Base-by-base conservation (phyloP, 2,329 filamentous ascomycete genomes). In the Geosmithia flava region DNA sequence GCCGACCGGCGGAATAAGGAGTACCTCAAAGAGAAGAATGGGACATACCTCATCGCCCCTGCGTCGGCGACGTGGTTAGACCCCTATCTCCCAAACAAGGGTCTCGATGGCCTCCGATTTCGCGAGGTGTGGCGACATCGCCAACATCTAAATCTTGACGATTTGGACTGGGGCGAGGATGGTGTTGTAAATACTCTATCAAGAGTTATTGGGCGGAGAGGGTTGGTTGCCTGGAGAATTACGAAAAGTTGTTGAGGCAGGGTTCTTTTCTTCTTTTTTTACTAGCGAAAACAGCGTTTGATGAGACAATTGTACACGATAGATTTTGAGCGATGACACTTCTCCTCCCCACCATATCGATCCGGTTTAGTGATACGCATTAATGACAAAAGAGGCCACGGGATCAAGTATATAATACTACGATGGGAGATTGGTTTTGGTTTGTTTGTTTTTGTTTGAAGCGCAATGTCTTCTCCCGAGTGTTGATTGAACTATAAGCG, bases 91-190 rank as follows among this genome's bases (percentile, higher is more conserved):
- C 58, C 68, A 3, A 79, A 81, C 53, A 80, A 80, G 61, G 75
- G 73, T 1, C 57, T 79, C 39, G 70, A 78, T 16, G 77, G 78
- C 1, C 56, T 88, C 47, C 66, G 74, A 30, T 83, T 90, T 55
- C 72, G 81, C 50, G 77, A 87, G 60, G 76, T 87, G 3, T 90
- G 84, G 83, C 74, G 74, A 50, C 74, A 86, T 56, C 67, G 64
- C 44, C 70, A 72, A 48, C 86, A 91, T 62, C 63, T 91, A 33
- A 89, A 88, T 56, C 67, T 91, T 42, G 86, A 91, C 62, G 86
- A 91, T 63, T 68, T 91, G 59, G 85, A 90, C 59, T 88, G 87
- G 68, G 83, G 70, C 2, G 81, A 85, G 51, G 85, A 90, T 55
- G 86, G 86, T 6, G 70, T 90, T 46, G 83, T 79, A 81, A 70